Conservation (phyloP, 257 asterid species). For the Cordia subcordata region DNA sequence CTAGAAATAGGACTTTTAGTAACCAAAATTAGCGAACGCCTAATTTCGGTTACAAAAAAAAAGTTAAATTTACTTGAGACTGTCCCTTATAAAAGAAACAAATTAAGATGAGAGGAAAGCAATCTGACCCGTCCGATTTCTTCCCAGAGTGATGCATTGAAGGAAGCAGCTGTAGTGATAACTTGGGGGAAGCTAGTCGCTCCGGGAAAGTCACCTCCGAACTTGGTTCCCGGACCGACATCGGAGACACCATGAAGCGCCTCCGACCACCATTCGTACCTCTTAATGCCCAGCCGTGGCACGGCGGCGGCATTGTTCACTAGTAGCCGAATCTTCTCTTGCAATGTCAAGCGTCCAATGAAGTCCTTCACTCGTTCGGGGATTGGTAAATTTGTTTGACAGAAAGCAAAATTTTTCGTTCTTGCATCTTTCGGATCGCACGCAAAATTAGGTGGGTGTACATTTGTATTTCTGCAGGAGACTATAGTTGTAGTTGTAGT, state of each 20-base stretch:
- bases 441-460: not conserved
- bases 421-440: constrained; percentile 16
- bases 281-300: constrained; percentile 13
- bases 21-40: no score
- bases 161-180: constrained; percentile 23
- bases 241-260: constrained; percentile 26
- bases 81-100: no score
- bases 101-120: no score
- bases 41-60: no score
- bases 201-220: constrained; percentile 15
- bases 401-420: constrained; percentile 10
- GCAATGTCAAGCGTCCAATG: constrained; percentile 18
- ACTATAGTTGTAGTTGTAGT: no score
- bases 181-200: constrained; percentile 30
- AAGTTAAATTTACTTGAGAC: no score
- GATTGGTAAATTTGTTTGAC: constrained; percentile 16
- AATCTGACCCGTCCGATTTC: constrained; percentile 5
- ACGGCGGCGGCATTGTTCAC: constrained; percentile 11
- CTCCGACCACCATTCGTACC: constrained; percentile 30
- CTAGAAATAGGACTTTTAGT: no score
- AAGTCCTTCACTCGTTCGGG: constrained; percentile 20
- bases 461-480: not conserved
- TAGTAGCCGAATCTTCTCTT: constrained; percentile 21
- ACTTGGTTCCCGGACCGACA: constrained; percentile 6
- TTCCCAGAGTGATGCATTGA: constrained; percentile 20